Evolutionary conservation across 1,139 yeast genomes (phyloP).

Genomic region (Lodderomyces theae): DNA sequence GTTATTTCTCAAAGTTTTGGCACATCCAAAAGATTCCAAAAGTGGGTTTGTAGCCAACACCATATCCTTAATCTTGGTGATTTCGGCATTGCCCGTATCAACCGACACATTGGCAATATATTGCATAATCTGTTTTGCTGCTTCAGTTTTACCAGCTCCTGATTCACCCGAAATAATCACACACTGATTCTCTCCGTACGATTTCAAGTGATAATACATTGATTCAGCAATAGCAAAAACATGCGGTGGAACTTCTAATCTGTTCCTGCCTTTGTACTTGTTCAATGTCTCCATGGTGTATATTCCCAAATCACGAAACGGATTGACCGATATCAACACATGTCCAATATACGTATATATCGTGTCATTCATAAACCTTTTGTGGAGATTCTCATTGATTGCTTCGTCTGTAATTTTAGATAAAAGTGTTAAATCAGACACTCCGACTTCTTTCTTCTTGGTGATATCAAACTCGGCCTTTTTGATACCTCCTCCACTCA

Average conservation of each 20-base stretch:
- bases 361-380: conserved; percentile 83
- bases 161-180: conserved; percentile 98
- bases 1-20: conserved; percentile 92
- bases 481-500: conserved; percentile 50
- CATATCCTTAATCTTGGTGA: conserved; percentile 91
- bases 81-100: conserved; percentile 45
- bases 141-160: conserved; percentile 99
- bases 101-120: conserved; percentile 83
- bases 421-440: conserved; percentile 85
- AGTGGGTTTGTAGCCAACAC: conserved; percentile 97
- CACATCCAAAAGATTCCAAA: conserved; percentile 96
- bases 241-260: conserved; percentile 98
- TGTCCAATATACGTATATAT: conserved; percentile 89
- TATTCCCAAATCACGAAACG: conserved; percentile 93
- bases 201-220: conserved; percentile 93
- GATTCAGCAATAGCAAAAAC: conserved; percentile 97
- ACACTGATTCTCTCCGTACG: conserved; percentile 94
- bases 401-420: conserved; percentile 89
- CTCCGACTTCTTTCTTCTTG: conserved; percentile 96
- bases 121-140: conserved; percentile 98
- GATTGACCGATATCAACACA: conserved; percentile 92
- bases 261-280: conserved; percentile 83
- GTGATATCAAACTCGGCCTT: conserved; percentile 89
- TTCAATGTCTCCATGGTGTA: conserved; percentile 76
- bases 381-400: conserved; percentile 86